Evolutionary conservation across 192 early-diverging fungal species (phyloP).

Genomic region (Entrophospora sp.): DNA sequence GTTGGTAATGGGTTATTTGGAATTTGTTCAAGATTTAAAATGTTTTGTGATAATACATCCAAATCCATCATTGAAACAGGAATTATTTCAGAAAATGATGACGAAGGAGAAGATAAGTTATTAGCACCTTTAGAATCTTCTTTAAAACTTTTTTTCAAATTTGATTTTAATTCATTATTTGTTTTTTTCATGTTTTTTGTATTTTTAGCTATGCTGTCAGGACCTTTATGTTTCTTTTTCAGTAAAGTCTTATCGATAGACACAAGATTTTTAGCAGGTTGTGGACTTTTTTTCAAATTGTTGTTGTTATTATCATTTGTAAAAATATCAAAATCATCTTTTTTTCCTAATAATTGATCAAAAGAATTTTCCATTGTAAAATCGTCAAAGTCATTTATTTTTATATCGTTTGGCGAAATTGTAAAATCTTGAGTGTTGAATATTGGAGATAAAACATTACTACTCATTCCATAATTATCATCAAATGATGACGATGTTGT

Average conservation of each 20-base stretch:
- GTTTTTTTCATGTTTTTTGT: not conserved
- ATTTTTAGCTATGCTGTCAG: not conserved
- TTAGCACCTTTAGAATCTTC: too few species aligned
- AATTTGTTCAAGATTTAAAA: too few species aligned
- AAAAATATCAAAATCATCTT: not conserved
- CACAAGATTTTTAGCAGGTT: too few species aligned
- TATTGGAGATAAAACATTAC: not conserved
- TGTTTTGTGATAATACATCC: too few species aligned
- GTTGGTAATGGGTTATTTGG: too few species aligned
- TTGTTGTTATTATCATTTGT: not conserved
- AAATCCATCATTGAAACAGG: too few species aligned
- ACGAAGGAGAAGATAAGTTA: too few species aligned
- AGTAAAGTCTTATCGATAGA: not conserved
- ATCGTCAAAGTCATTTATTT: not conserved
- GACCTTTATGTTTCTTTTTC: not conserved
- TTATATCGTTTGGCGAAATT: not conserved
- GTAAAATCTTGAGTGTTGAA: not conserved
- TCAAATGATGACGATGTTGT: too few species aligned
- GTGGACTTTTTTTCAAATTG: too few species aligned
- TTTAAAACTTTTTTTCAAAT: too few species aligned
- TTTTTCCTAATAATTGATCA: constrained; percentile 1
- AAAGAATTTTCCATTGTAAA: not conserved
- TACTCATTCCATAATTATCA: not conserved
- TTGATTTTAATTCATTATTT: too few species aligned
- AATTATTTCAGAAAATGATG: too few species aligned